These are phyloP conservation scores for Nothophoma quercina DNA, from an alignment of 2,329 filamentous ascomycete genomes.

Conservation along the genomic window DNA sequence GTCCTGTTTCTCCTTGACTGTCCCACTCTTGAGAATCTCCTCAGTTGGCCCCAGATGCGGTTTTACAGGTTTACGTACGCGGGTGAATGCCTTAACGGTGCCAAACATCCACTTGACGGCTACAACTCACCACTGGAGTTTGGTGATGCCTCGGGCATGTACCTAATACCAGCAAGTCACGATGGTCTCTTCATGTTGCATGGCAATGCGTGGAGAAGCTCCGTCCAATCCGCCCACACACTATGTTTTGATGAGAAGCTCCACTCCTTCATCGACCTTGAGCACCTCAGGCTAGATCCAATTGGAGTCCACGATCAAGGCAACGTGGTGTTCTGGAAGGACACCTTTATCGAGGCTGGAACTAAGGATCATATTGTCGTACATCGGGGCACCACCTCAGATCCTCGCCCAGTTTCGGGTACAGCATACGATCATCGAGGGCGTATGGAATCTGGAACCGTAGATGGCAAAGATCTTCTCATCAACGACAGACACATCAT, in stretches of 20 bases:
- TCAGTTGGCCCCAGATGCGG: background rate
- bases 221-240: background rate
- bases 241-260: conserved; percentile 26
- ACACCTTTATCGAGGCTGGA: conserved; percentile 14
- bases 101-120: background rate
- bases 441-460: no score
- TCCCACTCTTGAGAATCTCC: background rate
- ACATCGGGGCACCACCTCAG: background rate
- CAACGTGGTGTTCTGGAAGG: conserved; percentile 26
- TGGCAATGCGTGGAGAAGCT: background rate
- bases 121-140: background rate
- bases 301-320: background rate
- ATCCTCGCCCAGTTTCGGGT: background rate
- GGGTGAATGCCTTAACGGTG: conserved; percentile 9
- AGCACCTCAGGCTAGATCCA: background rate
- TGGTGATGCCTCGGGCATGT: background rate
- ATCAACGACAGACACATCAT: conserved; percentile 12
- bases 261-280: conserved; percentile 10
- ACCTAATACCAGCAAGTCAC: conserved; percentile 5
- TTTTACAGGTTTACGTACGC: conserved; percentile 22
- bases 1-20: background rate
- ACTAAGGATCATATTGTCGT: background rate
- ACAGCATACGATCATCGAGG: background rate
- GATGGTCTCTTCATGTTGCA: conserved; percentile 10
- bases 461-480: background rate